These are phyloP conservation scores for Psidium guajava DNA, from an alignment of 345 rosid species.

Conservation along the genomic window DNA sequence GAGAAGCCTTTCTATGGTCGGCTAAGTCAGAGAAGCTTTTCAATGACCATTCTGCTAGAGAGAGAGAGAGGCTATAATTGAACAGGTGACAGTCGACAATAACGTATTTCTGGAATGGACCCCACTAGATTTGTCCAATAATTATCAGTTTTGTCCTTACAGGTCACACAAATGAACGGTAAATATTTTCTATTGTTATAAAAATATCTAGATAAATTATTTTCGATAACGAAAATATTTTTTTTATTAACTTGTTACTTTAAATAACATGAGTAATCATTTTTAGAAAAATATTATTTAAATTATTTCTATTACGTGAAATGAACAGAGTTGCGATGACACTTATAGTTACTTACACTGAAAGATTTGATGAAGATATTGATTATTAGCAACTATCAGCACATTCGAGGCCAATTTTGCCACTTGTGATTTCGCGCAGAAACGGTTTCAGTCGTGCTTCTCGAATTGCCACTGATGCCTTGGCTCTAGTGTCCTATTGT, in stretches of 20 bases:
- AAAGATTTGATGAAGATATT: background rate
- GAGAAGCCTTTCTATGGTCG: too few species aligned
- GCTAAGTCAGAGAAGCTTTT: too few species aligned
- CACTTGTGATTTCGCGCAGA: background rate
- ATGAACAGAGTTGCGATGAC: background rate
- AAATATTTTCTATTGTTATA: too few species aligned
- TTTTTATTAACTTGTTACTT: too few species aligned
- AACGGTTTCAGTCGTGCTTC: background rate
- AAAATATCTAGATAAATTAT: too few species aligned
- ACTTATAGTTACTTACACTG: background rate
- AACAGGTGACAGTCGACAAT: background rate
- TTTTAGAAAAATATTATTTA: background rate
- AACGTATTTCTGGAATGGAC: background rate
- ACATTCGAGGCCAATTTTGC: background rate
- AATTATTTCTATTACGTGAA: background rate
- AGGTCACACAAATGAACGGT: too few species aligned
- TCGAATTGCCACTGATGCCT: background rate
- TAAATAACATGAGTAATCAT: accelerated
- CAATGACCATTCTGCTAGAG: too few species aligned
- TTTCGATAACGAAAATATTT: too few species aligned
- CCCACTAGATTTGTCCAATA: background rate
- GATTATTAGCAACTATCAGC: background rate
- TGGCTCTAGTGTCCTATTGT: background rate
- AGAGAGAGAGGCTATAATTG: background rate
- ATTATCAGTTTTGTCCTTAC: too few species aligned